These are phyloP conservation scores for Viola odorata DNA, from an alignment of 345 rosid genomes.

Conservation along the genomic window DNA sequence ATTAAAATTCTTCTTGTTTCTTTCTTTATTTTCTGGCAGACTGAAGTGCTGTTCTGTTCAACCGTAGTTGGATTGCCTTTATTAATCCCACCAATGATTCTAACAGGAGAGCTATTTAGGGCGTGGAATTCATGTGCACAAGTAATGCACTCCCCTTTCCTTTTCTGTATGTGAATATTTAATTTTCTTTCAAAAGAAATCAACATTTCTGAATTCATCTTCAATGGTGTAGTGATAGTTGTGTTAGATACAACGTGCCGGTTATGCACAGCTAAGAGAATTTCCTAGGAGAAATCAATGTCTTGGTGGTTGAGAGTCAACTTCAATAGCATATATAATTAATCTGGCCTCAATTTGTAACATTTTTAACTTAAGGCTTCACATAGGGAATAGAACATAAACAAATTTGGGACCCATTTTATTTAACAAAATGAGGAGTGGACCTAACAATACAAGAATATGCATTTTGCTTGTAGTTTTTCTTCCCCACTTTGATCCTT, in stretches of 20 bases:
- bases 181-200: not conserved
- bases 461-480: too few relatives aligned
- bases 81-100: constrained; percentile 84
- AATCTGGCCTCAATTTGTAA: too few relatives aligned
- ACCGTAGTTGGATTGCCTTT: constrained; percentile 89
- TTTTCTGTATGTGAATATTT: not conserved
- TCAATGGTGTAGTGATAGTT: constrained; percentile 2
- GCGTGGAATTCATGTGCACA: constrained; percentile 95
- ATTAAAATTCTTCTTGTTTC: too few relatives aligned
- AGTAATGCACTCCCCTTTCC: constrained; percentile 30
- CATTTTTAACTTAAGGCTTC: too few relatives aligned
- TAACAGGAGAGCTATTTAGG: constrained; percentile 87
- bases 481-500: too few relatives aligned
- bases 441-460: too few relatives aligned
- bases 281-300: constrained; percentile 10
- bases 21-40: constrained; percentile 30
- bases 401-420: too few relatives aligned
- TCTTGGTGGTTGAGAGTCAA: constrained; percentile 11
- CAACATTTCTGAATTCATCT: not conserved
- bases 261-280: constrained; percentile 4
- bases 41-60: constrained; percentile 95
- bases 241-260: constrained; percentile 10
- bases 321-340: constrained; percentile 1
- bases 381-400: too few relatives aligned
- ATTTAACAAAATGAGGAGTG: too few relatives aligned